phyloP scores from a whole-genome alignment of 164 flowering plant species.

The Pachysandra terminalis region DNA sequence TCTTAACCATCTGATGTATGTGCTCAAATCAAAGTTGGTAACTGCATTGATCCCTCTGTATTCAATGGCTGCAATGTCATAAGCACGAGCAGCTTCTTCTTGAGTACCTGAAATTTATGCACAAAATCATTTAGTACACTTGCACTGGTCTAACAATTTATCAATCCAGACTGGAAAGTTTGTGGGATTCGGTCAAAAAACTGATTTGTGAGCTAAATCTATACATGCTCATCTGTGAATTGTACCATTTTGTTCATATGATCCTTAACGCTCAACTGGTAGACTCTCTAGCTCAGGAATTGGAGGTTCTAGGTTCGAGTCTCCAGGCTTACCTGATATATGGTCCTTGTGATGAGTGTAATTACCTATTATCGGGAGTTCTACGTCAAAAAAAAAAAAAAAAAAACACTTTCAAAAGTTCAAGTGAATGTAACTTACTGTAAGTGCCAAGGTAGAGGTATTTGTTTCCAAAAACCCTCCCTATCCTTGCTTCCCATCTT shows the following conservation, averaged over 20 bases:
- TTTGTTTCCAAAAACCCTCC: conserved; percentile 74
- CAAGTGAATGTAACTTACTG: conserved; percentile 26
- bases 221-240: too few relatives aligned
- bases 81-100: conserved; percentile 76
- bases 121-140: not conserved
- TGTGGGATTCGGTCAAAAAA: too few relatives aligned
- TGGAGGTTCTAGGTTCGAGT: too few relatives aligned
- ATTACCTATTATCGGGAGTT: too few relatives aligned
- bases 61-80: conserved; percentile 72
- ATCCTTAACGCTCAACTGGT: too few relatives aligned
- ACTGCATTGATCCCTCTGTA: conserved; percentile 69
- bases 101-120: conserved; percentile 48
- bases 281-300: too few relatives aligned
- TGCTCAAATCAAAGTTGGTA: conserved; percentile 65
- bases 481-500: conserved; percentile 81
- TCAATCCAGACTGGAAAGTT: not conserved
- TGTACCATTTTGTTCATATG: too few relatives aligned
- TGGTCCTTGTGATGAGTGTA: too few relatives aligned
- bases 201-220: too few relatives aligned
- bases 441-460: conserved; percentile 71
- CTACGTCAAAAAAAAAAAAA: too few relatives aligned
- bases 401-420: not conserved
- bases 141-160: not conserved
- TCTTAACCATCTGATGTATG: conserved; percentile 65
- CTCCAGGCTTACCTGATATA: too few relatives aligned